These are phyloP conservation scores for Toxicodendron radicans DNA, from an alignment of 345 rosid genomes.

Conservation along the genomic window DNA sequence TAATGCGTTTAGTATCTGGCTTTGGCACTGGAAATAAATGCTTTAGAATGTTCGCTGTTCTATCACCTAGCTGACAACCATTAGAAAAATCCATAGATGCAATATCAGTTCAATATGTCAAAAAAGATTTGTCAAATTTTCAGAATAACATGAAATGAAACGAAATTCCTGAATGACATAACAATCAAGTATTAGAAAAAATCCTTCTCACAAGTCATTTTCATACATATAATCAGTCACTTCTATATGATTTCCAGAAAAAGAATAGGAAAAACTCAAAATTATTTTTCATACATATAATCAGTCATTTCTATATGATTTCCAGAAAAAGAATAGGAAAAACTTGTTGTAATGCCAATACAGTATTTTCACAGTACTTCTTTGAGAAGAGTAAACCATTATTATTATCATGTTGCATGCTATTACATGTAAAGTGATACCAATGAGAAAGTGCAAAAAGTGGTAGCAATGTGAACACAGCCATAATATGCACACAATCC, in stretches of 20 bases:
- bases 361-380: background rate
- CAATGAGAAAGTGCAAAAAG: background rate
- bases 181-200: background rate
- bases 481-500: background rate
- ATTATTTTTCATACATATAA: background rate
- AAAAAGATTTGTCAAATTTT: background rate
- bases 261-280: background rate
- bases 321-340: background rate
- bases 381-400: background rate
- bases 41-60: constrained; percentile 74
- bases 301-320: background rate
- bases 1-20: constrained; percentile 68
- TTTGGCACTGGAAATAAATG: constrained; percentile 93
- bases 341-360: background rate
- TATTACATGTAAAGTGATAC: background rate
- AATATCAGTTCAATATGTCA: background rate
- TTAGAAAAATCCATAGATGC: background rate
- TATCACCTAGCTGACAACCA: constrained; percentile 65
- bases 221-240: background rate
- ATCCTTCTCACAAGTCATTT: background rate
- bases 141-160: background rate
- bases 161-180: background rate
- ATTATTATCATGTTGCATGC: background rate
- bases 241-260: background rate
- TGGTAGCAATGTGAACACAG: background rate